These are phyloP conservation scores for Piper betle DNA, from an alignment of 164 flowering plant species.

Conservation along the genomic window DNA sequence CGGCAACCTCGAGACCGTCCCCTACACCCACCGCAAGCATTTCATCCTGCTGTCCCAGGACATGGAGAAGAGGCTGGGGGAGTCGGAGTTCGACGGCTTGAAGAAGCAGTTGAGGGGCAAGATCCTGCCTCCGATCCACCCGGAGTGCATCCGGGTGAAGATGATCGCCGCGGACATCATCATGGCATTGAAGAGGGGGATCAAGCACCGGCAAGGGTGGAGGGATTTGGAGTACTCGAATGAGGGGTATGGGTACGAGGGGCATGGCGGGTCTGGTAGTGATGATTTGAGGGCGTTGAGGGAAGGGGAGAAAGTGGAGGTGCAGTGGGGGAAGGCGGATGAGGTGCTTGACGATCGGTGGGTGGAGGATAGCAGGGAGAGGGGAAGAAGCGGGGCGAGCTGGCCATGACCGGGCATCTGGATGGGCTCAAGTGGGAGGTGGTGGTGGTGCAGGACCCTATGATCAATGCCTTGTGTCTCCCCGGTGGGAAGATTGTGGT, in stretches of 20 bases:
- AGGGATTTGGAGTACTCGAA: slow-evolving; percentile 45
- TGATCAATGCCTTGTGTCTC: slow-evolving; percentile 82
- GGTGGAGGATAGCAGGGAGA: slow-evolving; percentile 61
- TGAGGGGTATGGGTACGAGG: not conserved
- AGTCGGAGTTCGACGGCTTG: slow-evolving; percentile 41
- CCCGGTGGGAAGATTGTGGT: slow-evolving; percentile 96
- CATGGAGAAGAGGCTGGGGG: slow-evolving; percentile 60
- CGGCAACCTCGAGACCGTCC: slow-evolving; percentile 74
- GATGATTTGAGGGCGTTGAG: slow-evolving; percentile 24
- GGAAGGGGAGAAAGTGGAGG: slow-evolving; percentile 23
- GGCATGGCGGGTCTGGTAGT: not conserved
- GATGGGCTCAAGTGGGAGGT: slow-evolving; percentile 88
- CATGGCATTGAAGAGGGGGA: slow-evolving; percentile 66
- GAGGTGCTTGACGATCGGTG: slow-evolving; percentile 81
- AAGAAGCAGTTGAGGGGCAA: slow-evolving; percentile 50
- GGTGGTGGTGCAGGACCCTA: slow-evolving; percentile 63
- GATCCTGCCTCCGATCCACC: slow-evolving; percentile 76
- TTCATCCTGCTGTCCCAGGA: slow-evolving; percentile 54
- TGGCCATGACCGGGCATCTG: slow-evolving; percentile 45
- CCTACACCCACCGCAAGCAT: slow-evolving; percentile 74
- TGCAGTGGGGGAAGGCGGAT: slow-evolving; percentile 45
- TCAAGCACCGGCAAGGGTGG: slow-evolving; percentile 59
- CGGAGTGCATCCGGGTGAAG: slow-evolving; percentile 66
- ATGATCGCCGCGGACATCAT: slow-evolving; percentile 65
- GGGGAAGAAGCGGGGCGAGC: slow-evolving; percentile 29